Evolutionary conservation across 2,329 filamentous ascomycete genomes (phyloP), one percentile per base, ranked within the genome.

Genomic region (Cladosporium austrohemisphaericum): DNA sequence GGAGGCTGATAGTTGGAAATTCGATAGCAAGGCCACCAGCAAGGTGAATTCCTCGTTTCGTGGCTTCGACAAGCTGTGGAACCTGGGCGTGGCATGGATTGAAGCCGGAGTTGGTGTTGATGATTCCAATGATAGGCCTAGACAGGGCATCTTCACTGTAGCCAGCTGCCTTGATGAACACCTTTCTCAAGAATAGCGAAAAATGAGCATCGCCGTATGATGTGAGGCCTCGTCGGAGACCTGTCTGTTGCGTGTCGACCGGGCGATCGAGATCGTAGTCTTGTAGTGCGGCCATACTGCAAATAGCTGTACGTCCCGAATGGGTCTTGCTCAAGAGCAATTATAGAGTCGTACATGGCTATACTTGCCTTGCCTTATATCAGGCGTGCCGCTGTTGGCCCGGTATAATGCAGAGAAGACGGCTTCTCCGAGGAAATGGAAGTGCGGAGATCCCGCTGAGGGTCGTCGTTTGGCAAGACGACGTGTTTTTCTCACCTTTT

Each of bases 201-300:
- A 89, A 89, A 66, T 88, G 85, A 5, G 83, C 73, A 57, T 89
- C 85, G 36, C 85, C 85, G 57, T 88, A 88, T 0, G 79, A 80
- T 2, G 84, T 77, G 1, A 88, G 74, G 1, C 80, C 81, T 57
- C 82, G 80, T 6, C 82, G 76, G 23, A 88, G 71, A 5, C 84
- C 84, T 0, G 71, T 65, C 6, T 36, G 20, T 18, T 19, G 13
- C 37, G 65, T 55, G 25, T 73, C 68, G 46, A 85, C 76, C 1
- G 80, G 75, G 1, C 63, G 71, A 14, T 71, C 69, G 13, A 86
- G 75, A 59, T 85, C 72, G 59, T 86, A 86, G 64, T 86, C 74
- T 29, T 35, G n/a, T 28, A 22, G 14, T 2, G n/a, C 14, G 20
- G 41, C 26, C 26, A 29, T 44, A 32, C n/a, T 13, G 25, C 6